A percentile compares a stretch with the other conserved stretches of the same genome.
phyloP scores from a whole-genome alignment of 2,329 filamentous ascomycete species.

The Talaromyces sp. region DNA sequence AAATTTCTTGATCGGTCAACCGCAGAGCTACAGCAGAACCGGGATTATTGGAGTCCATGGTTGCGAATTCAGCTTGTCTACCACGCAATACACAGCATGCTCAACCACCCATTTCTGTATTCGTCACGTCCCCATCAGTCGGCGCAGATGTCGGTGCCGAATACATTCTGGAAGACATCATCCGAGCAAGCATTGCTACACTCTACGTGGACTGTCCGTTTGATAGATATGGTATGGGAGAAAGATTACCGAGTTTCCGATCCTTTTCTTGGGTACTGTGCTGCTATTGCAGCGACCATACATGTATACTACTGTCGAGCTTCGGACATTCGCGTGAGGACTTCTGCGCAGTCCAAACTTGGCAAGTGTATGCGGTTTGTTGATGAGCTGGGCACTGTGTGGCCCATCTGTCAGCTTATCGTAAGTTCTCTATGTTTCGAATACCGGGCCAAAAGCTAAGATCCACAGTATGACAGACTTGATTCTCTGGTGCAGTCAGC shows the following conservation, averaged over 20 bases:
- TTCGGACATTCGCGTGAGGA: constrained; percentile 21
- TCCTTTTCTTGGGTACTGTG: constrained; percentile 48
- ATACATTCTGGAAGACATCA: constrained; percentile 50
- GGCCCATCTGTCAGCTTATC: constrained; percentile 27
- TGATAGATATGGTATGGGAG: constrained; percentile 50
- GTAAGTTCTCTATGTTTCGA: constrained; percentile 20
- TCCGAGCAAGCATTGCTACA: constrained; percentile 48
- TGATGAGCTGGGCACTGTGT: constrained; percentile 24
- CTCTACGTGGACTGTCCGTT: constrained; percentile 50
- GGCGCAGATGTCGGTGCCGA: constrained; percentile 44
- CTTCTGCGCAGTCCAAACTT: constrained; percentile 27
- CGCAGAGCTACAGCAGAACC: constrained; percentile 23
- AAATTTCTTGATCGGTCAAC: constrained; percentile 21
- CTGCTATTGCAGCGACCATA: constrained; percentile 49
- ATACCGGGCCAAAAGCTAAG: background rate
- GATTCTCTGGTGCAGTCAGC: constrained; percentile 27
- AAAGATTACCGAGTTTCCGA: constrained; percentile 46
- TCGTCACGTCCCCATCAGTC: constrained; percentile 18
- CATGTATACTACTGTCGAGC: constrained; percentile 31
- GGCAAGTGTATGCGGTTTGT: constrained; percentile 27
- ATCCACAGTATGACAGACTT: constrained; percentile 26
- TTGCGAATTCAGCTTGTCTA: constrained; percentile 32
- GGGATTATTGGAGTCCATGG: constrained; percentile 33
- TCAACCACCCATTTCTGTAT: constrained; percentile 32
- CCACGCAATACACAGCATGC: constrained; percentile 30